Evolutionary conservation across 2,329 filamentous ascomycete species (phyloP).

Genomic region (Aureobasidium sp.): DNA sequence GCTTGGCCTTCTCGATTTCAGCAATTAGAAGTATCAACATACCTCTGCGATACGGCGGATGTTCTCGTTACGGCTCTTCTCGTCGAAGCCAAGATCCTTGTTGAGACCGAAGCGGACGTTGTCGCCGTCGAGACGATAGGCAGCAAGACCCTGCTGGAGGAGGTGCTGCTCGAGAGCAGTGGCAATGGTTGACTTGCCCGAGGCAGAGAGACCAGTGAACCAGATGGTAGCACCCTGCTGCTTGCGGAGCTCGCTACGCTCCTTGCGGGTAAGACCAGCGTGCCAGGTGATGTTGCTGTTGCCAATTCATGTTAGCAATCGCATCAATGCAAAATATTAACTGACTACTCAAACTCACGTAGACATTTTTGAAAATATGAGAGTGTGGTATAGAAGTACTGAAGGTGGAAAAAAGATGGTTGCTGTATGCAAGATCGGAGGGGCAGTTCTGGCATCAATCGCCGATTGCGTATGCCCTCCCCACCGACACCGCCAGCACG

Average conservation of each 20-base stretch:
- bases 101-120: conserved; percentile 98
- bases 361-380: background rate
- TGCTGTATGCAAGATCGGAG: background rate
- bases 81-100: conserved; percentile 92
- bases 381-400: background rate
- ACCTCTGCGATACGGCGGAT: conserved; percentile 89
- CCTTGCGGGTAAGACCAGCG: conserved; percentile 67
- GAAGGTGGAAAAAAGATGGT: background rate
- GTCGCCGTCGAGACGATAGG: conserved; percentile 95
- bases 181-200: conserved; percentile 94
- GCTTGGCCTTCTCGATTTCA: background rate
- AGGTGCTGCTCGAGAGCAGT: conserved; percentile 96
- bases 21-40: background rate
- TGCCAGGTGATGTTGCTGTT: conserved; percentile 86
- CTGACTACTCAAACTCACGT: background rate
- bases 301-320: background rate
- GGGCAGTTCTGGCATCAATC: background rate
- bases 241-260: conserved; percentile 67
- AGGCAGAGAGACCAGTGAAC: conserved; percentile 94
- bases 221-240: conserved; percentile 93
- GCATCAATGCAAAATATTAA: background rate
- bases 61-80: conserved; percentile 93
- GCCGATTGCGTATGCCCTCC: conserved; percentile 3
- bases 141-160: conserved; percentile 71
- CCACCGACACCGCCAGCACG: conserved; percentile 12